Conservation (phyloP, 139 green algal genomes). For the Micractinium conductrix region DNA sequence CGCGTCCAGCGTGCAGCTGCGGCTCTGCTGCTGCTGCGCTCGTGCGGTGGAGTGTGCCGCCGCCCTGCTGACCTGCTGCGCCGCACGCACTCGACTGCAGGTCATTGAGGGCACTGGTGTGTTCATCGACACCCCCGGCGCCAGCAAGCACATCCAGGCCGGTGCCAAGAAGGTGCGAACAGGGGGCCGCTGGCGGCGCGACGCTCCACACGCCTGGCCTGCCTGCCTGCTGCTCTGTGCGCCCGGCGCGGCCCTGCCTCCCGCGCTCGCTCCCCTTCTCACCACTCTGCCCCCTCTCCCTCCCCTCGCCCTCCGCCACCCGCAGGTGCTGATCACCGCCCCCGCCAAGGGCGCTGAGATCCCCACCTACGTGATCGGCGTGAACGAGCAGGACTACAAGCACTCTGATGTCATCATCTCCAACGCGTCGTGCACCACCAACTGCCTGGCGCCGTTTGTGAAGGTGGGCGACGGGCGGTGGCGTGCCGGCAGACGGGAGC, state of each 20-base stretch:
- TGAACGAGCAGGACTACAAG: constrained; percentile 95
- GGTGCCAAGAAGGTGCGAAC: constrained; percentile 96
- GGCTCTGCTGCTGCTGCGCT: no score
- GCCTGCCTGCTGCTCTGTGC: not conserved
- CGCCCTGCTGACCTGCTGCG: no score
- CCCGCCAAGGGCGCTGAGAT: constrained; percentile 98
- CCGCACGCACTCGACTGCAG: no score
- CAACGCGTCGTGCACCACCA: constrained; percentile 99
- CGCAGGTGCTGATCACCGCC: constrained; percentile 92
- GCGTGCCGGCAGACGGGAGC: no score
- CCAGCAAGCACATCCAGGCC: constrained; percentile 92
- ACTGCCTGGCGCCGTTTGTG: constrained; percentile 99
- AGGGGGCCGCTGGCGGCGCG: no score
- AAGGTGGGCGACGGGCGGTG: constrained; percentile 77
- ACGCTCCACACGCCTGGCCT: not conserved
- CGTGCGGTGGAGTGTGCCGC: no score
- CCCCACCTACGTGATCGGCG: constrained; percentile 98
- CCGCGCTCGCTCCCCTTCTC: not conserved
- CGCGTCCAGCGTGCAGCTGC: no score
- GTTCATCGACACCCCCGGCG: constrained; percentile 90
- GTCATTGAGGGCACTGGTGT: constrained; percentile 99
- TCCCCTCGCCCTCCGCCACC: not conserved
- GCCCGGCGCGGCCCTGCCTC: not conserved
- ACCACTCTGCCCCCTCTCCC: not conserved
- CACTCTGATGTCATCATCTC: constrained; percentile 91